Conservation (phyloP, 129 eudicot genomes). For the Artemisia tridentata region DNA sequence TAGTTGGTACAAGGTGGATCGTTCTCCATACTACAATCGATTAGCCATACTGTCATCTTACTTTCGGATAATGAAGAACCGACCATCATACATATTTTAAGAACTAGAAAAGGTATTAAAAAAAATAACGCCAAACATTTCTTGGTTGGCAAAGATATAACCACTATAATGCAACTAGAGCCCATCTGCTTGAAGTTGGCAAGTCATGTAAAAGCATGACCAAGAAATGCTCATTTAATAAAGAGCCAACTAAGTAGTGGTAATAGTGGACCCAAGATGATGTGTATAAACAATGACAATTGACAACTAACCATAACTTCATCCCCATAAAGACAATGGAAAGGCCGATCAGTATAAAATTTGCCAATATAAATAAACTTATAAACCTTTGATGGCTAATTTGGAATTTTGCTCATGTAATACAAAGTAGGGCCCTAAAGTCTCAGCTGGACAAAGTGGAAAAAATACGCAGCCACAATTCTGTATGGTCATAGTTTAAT, state of each 20-base stretch:
- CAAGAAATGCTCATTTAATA: conserved; percentile 10
- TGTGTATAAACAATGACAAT: conserved; percentile 23
- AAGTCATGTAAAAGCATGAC: conserved; percentile 6
- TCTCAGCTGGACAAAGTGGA: conserved; percentile 33
- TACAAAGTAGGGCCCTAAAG: conserved; percentile 27
- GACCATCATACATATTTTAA: too few relatives aligned
- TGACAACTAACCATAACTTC: conserved; percentile 10
- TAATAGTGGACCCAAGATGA: conserved; percentile 22
- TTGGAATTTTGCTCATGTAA: conserved; percentile 27
- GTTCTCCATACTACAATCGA: conserved; percentile 12
- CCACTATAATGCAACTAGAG: conserved; percentile 5
- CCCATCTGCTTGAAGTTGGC: conserved; percentile 15
- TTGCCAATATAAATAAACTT: not conserved
- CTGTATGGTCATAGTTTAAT: conserved; percentile 23
- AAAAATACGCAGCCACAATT: conserved; percentile 27
- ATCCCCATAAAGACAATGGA: conserved; percentile 32
- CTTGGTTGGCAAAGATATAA: conserved; percentile 10
- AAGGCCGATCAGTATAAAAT: conserved; percentile 13
- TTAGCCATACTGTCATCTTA: conserved; percentile 6
- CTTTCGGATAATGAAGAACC: conserved; percentile 14
- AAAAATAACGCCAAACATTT: too few relatives aligned
- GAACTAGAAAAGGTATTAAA: too few relatives aligned
- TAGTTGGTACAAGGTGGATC: not conserved
- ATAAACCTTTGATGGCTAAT: not conserved
- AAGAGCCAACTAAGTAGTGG: conserved; percentile 20